A percentile compares a stretch with the other conserved stretches of the same genome.
Conservation (phyloP, 495 filamentous ascomycete species). For the Pseudomonodictys pantanalensis region DNA sequence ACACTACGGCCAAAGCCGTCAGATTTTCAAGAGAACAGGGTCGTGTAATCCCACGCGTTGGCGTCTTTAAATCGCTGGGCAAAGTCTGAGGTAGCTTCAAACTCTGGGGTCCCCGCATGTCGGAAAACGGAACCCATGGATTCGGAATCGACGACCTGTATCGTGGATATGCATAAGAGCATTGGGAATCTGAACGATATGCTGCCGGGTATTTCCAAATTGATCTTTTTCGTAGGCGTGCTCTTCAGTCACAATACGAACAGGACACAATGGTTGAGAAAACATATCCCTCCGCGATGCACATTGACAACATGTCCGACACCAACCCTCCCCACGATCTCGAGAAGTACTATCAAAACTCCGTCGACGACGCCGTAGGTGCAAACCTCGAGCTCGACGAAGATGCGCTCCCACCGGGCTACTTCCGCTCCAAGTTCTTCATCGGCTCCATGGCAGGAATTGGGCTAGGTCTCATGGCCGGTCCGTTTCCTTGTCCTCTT, state of each 20-base stretch:
- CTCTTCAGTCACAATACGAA: background rate
- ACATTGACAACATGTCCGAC: background rate
- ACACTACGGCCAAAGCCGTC: too few species aligned
- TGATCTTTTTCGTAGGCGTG: background rate
- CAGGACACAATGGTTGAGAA: background rate
- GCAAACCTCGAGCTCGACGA: constrained; percentile 1
- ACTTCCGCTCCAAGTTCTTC: constrained; percentile 22
- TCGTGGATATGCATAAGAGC: background rate
- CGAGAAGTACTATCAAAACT: background rate
- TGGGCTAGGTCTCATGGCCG: constrained; percentile 16
- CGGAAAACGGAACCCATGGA: background rate
- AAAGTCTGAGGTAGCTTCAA: too few species aligned
- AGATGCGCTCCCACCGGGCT: constrained; percentile 19
- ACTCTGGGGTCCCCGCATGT: background rate
- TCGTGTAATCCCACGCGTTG: too few species aligned
- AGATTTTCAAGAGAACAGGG: too few species aligned
- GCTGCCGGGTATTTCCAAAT: too few species aligned
- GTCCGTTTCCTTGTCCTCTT: too few species aligned
- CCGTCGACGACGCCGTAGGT: background rate
- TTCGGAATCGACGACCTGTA: background rate
- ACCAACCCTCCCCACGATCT: background rate
- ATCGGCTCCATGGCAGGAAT: constrained; percentile 24
- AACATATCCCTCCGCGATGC: background rate
- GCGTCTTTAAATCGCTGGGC: too few species aligned
- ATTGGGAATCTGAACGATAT: background rate